phyloP scores from a whole-genome alignment of 2,329 filamentous ascomycete species.

The Orbilia ellipsospora region DNA sequence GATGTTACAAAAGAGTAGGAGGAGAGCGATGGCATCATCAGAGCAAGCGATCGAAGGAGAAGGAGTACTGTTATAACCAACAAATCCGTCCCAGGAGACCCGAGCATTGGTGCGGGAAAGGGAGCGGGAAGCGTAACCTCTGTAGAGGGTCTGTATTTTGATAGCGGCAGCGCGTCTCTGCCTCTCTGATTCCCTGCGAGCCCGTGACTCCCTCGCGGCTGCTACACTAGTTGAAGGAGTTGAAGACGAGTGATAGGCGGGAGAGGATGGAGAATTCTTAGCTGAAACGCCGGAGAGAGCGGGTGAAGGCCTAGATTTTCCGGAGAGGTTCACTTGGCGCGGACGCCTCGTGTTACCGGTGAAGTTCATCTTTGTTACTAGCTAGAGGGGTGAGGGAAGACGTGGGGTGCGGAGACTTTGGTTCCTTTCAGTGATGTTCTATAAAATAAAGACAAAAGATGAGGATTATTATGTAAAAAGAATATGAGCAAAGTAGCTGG shows the following conservation, averaged over 20 bases:
- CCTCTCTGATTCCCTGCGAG: slow-evolving; percentile 41
- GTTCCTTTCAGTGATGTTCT: too few species aligned
- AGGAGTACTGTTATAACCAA: slow-evolving; percentile 14
- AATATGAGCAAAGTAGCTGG: too few species aligned
- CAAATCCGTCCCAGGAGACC: slow-evolving; percentile 29
- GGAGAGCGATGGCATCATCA: slow-evolving; percentile 23
- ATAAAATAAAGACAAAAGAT: too few species aligned
- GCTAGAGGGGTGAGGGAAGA: background rate
- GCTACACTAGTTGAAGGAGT: slow-evolving; percentile 2
- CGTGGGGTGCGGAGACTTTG: background rate
- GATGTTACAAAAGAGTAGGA: slow-evolving; percentile 37
- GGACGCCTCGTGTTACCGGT: slow-evolving; percentile 84
- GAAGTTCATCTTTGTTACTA: slow-evolving; percentile 66
- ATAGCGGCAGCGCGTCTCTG: slow-evolving; percentile 29
- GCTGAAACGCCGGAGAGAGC: background rate
- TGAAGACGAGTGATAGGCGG: background rate
- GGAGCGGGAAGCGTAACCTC: slow-evolving; percentile 28
- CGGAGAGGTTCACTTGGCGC: slow-evolving; percentile 93
- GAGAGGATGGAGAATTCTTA: background rate
- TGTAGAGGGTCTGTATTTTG: slow-evolving; percentile 41
- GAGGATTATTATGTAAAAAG: too few species aligned
- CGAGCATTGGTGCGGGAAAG: background rate
- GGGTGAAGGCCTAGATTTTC: slow-evolving; percentile 61
- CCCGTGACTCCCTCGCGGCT: slow-evolving; percentile 33
- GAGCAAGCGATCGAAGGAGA: background rate